Evolutionary conservation across 257 asterid species (phyloP), one percentile per base, ranked within the genome.

Genomic region (Scutellaria minor): DNA sequence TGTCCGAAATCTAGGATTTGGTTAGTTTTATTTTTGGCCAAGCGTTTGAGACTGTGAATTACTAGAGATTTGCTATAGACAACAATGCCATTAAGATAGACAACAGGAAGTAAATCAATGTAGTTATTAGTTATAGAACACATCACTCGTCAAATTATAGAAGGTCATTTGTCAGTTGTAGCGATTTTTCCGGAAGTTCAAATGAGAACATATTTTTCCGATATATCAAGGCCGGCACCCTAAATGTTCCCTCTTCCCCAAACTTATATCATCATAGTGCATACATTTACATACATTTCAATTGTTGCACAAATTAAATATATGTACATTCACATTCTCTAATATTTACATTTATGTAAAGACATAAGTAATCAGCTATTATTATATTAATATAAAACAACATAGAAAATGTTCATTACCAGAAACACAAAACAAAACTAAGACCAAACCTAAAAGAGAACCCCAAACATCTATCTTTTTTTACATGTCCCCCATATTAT

Each of bases 1-100:
- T 44, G 22, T 55, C 72, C 63, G 37, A 47, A 42, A 47, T 58
- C 37, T 55, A 62, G 60, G 53, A 46, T 75, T 68, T 41, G 11
- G 40, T n/a, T 53, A 3, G 56, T 63, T 39, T 20, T 48, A 35
- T 60, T 39, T 31, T 44, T 14, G 20, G 61, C 37, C 45, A 41
- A 52, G 45, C 65, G 58, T 4, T 31, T 13, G 22, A 53, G 31
- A 64, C 42, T 52, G 47, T 40, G 62, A 41, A 37, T 40, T 50
- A 24, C 48, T 10, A 48, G 35, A 3, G 40, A 48, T 46, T 18
- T 18, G 5, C 22, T 24, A 6, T 45, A 70, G 41, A 58, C 27
- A 66, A 45, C 41, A 48, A 8, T 57, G 9, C 7, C 48, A 57
- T 51, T 12, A 50, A 52, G 37, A 18, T 52, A 27, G 5, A 67